Percentiles rank a stretch among this genome's conserved stretches.
Conservation (phyloP, 2,329 filamentous ascomycete species). For the Pseudogymnoascus sp. region DNA sequence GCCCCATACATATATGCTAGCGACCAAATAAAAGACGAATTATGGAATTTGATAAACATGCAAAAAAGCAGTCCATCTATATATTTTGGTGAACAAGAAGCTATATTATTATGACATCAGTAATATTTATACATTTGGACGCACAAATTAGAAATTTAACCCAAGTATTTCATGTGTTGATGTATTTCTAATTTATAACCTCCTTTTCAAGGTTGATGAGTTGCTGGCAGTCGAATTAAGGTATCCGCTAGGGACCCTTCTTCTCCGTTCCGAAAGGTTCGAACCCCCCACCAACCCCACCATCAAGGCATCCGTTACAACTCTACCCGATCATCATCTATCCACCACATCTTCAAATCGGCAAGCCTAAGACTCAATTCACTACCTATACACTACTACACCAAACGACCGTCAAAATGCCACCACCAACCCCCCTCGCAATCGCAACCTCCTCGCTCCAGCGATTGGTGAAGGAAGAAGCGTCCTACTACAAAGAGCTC, state of each 20-base stretch:
- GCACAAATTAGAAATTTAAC: background rate
- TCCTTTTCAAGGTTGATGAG: background rate
- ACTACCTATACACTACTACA: background rate
- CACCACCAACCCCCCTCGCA: conserved; percentile 65
- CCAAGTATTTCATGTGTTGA: background rate
- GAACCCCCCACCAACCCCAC: background rate
- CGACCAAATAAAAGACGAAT: background rate
- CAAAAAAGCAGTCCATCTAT: background rate
- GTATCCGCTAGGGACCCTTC: background rate
- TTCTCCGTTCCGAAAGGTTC: conserved; percentile 2
- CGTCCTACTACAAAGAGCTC: conserved; percentile 82
- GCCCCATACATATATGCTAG: background rate
- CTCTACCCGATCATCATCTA: background rate
- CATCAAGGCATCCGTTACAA: background rate
- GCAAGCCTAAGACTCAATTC: background rate
- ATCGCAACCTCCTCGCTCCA: conserved; percentile 74
- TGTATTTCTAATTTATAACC: background rate
- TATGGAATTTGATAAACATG: background rate
- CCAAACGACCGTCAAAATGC: conserved; percentile 46
- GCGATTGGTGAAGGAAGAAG: conserved; percentile 85
- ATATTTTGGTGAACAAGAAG: background rate
- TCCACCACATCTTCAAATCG: background rate
- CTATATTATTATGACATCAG: background rate
- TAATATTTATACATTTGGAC: background rate
- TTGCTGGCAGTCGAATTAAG: background rate